These are phyloP conservation scores for Ephemerocybe angulata DNA, from an alignment of 768 basidiomycete species.

Conservation along the genomic window DNA sequence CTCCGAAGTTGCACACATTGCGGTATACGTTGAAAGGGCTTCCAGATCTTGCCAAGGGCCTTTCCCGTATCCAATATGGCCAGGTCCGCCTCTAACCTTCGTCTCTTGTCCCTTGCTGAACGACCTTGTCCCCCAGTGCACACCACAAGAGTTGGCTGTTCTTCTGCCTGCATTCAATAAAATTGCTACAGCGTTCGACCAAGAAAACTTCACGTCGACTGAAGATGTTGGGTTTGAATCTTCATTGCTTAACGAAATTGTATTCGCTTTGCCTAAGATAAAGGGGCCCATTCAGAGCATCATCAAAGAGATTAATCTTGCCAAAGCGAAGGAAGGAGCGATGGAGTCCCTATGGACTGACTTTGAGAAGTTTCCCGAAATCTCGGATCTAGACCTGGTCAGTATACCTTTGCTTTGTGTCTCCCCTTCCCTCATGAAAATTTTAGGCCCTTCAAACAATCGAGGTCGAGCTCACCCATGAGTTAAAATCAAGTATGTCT, in stretches of 20 bases:
- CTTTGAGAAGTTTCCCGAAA: conserved; percentile 40
- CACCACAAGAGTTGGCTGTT: conserved; percentile 74
- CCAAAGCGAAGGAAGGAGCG: conserved; percentile 60
- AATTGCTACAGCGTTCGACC: conserved; percentile 61
- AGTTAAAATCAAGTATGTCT: conserved; percentile 60
- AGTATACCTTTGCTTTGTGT: conserved; percentile 18
- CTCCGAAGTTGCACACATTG: conserved; percentile 62
- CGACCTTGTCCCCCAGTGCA: conserved; percentile 47
- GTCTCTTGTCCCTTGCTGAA: not conserved
- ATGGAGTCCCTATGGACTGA: conserved; percentile 70
- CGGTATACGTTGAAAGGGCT: conserved; percentile 65
- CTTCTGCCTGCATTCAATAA: conserved; percentile 75
- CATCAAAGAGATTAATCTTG: conserved; percentile 52
- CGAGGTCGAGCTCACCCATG: conserved; percentile 68
- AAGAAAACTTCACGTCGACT: conserved; percentile 30
- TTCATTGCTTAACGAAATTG: conserved; percentile 62
- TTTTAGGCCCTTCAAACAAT: conserved; percentile 61
- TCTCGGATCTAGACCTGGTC: conserved; percentile 62
- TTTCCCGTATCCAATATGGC: conserved; percentile 87
- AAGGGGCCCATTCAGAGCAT: conserved; percentile 51
- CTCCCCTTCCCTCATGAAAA: conserved; percentile 4
- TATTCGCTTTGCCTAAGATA: conserved; percentile 65
- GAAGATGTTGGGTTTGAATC: conserved; percentile 59
- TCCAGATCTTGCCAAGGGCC: conserved; percentile 85
- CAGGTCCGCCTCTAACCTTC: conserved; percentile 47